Percentiles rank a stretch among this genome's conserved stretches.
phyloP scores from a whole-genome alignment of 495 filamentous ascomycete genomes.

The Trypethelium eluteriae region DNA sequence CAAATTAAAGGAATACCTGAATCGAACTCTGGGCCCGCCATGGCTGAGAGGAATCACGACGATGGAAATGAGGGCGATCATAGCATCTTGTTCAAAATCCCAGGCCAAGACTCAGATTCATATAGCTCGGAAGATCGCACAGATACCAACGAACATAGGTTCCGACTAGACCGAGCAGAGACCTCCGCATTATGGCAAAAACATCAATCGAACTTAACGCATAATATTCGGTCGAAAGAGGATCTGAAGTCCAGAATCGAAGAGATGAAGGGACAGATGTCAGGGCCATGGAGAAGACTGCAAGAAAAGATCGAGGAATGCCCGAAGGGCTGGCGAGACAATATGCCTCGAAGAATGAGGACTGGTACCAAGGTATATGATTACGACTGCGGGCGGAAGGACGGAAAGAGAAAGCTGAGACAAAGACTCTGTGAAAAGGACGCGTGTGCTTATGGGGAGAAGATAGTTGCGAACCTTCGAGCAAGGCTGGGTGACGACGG shows the following conservation, averaged over 20 bases:
- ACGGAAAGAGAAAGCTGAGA: neutral
- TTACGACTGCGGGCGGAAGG: too few species aligned
- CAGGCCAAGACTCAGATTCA: too few species aligned
- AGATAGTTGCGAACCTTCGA: neutral
- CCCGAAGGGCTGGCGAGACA: too few species aligned
- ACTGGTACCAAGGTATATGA: too few species aligned
- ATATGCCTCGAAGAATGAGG: too few species aligned
- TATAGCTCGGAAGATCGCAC: neutral
- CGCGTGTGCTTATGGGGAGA: neutral
- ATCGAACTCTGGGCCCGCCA: too few species aligned
- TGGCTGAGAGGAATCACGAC: too few species aligned
- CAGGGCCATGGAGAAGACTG: neutral
- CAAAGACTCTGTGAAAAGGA: neutral
- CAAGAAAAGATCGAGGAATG: neutral
- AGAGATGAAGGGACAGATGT: neutral
- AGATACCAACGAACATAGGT: neutral
- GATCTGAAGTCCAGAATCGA: neutral
- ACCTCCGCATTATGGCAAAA: neutral
- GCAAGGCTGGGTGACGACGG: neutral
- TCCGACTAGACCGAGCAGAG: neutral
- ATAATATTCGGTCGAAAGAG: neutral
- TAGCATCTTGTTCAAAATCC: too few species aligned
- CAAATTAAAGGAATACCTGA: too few species aligned
- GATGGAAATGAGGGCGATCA: too few species aligned
- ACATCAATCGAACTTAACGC: neutral